Percentiles rank a stretch among this genome's conserved stretches.
phyloP scores from a whole-genome alignment of 345 rosid species.

The Salix caprea region DNA sequence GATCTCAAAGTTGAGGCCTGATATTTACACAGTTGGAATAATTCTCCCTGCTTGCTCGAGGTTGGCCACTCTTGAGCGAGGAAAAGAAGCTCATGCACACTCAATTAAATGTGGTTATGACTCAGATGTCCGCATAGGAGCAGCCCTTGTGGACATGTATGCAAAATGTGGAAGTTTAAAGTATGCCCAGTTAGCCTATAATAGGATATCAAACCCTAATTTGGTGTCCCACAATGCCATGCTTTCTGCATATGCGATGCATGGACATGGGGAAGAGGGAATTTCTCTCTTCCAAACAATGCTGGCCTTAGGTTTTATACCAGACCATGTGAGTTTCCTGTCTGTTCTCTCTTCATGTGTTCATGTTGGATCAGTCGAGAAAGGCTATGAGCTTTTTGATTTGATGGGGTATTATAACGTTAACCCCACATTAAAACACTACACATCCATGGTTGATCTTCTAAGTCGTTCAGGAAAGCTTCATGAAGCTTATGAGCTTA shows the following conservation, averaged over 20 bases:
- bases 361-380: conserved; percentile 21
- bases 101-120: conserved; percentile 18
- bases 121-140: conserved; percentile 19
- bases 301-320: conserved; percentile 5
- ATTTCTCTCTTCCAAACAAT: conserved; percentile 20
- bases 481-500: conserved; percentile 15
- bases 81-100: conserved; percentile 23
- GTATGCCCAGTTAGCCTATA: conserved; percentile 8
- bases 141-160: conserved; percentile 30
- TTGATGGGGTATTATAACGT: conserved; percentile 13
- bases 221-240: conserved; percentile 30
- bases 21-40: conserved; percentile 24
- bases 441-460: conserved; percentile 25
- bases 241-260: conserved; percentile 30
- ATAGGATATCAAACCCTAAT: conserved; percentile 23
- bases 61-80: conserved; percentile 21
- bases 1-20: conserved; percentile 8
- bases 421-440: conserved; percentile 22
- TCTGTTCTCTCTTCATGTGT: conserved; percentile 22
- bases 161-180: conserved; percentile 22
- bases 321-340: conserved; percentile 21
- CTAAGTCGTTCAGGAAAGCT: conserved; percentile 24
- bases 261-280: conserved; percentile 23
- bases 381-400: conserved; percentile 10
- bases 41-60: conserved; percentile 22